Percentiles rank a stretch among this genome's conserved stretches.
Conservation (phyloP, 2,329 filamentous ascomycete species). For the Penicillium italicum region DNA sequence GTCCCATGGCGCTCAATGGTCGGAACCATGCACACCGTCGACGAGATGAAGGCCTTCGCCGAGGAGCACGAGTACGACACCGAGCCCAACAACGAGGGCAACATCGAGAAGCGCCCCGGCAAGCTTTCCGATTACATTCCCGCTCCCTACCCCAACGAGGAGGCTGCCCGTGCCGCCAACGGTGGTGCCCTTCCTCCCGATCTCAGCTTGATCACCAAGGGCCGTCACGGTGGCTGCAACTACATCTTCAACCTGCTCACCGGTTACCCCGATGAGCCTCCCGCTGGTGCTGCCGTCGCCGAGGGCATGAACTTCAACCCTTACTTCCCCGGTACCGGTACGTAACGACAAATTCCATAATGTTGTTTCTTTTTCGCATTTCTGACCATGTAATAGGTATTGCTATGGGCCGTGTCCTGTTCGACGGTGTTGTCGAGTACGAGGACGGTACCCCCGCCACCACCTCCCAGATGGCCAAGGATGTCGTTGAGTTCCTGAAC, state of each 20-base stretch:
- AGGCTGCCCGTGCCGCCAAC: slow-evolving; percentile 96
- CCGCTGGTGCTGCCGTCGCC: slow-evolving; percentile 79
- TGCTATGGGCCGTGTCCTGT: slow-evolving; percentile 97
- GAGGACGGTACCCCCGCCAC: slow-evolving; percentile 93
- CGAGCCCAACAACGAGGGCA: slow-evolving; percentile 95
- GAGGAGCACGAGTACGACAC: slow-evolving; percentile 98
- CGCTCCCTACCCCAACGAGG: slow-evolving; percentile 95
- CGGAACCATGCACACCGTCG: slow-evolving; percentile 87
- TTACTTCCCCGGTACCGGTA: slow-evolving; percentile 96
- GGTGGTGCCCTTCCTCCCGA: slow-evolving; percentile 96
- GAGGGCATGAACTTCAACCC: slow-evolving; percentile 99
- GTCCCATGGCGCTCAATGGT: slow-evolving; percentile 91
- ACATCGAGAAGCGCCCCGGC: slow-evolving; percentile 97
- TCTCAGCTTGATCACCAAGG: slow-evolving; percentile 97
- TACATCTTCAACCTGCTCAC: slow-evolving; percentile 98
- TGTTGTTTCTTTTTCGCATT: not conserved
- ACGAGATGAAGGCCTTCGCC: slow-evolving; percentile 94
- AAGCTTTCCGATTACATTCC: slow-evolving; percentile 98
- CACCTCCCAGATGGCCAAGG: slow-evolving; percentile 99
- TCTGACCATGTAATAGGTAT: slow-evolving; percentile 53
- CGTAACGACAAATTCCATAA: slow-evolving; percentile 13
- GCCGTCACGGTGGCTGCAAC: slow-evolving; percentile 92
- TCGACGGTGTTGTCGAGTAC: slow-evolving; percentile 96
- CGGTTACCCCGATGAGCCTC: slow-evolving; percentile 94
- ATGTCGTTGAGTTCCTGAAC: slow-evolving; percentile 98